Conservation (phyloP, 306 rosid species). For the Rubus idaeus region DNA sequence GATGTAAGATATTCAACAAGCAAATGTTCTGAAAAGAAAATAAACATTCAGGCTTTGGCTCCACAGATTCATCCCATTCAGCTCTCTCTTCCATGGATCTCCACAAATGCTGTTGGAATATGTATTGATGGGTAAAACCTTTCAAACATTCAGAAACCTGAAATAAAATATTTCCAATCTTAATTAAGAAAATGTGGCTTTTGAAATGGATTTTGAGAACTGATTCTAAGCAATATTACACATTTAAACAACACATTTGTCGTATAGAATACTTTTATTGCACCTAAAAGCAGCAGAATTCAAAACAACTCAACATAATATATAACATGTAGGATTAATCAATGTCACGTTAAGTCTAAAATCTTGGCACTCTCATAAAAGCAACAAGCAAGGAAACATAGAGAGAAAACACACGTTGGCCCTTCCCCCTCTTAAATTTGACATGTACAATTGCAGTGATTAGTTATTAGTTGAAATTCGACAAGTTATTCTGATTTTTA, state of each 20-base stretch:
- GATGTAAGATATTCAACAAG: background rate
- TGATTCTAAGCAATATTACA: background rate
- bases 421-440: background rate
- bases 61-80: background rate
- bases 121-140: background rate
- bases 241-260: background rate
- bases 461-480: background rate
- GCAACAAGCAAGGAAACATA: background rate
- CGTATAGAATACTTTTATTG: background rate
- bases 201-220: background rate
- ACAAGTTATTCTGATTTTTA: background rate
- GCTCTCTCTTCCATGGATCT: background rate
- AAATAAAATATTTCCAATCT: background rate
- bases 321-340: background rate
- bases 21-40: background rate
- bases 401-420: background rate
- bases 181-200: background rate
- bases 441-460: background rate
- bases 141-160: conserved; percentile 4
- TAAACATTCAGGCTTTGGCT: background rate
- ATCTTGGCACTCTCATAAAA: background rate
- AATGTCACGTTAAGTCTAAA: background rate
- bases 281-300: background rate
- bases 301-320: background rate
- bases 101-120: conserved; percentile 1